Percentiles rank a stretch among this genome's conserved stretches.
These are phyloP conservation scores for Quercus agrifolia DNA, from an alignment of 306 rosid species.

Conservation along the genomic window DNA sequence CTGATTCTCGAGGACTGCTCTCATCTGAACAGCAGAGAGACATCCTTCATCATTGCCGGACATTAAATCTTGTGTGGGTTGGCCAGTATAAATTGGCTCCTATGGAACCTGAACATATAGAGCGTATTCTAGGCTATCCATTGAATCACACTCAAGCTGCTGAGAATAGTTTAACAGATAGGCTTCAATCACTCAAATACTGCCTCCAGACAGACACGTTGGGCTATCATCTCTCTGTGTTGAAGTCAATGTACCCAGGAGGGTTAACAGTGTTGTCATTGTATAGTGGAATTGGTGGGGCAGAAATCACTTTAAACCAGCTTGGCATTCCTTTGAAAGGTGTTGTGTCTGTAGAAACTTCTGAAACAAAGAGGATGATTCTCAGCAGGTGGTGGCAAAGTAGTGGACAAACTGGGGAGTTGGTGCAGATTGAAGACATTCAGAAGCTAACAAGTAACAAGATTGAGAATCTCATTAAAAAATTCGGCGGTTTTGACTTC, in stretches of 20 bases:
- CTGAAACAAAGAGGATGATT: constrained; percentile 57
- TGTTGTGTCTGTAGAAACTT: constrained; percentile 71
- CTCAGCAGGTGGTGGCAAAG: constrained; percentile 77
- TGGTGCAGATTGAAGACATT: constrained; percentile 73
- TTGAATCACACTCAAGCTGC: constrained; percentile 50
- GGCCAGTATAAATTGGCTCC: constrained; percentile 59
- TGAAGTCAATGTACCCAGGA: constrained; percentile 61
- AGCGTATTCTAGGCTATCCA: constrained; percentile 77
- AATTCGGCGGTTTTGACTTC: constrained; percentile 62
- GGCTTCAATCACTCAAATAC: constrained; percentile 58
- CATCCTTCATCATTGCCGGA: constrained; percentile 55
- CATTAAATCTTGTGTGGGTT: constrained; percentile 72
- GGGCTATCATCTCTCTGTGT: constrained; percentile 69
- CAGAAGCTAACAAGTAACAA: constrained; percentile 60
- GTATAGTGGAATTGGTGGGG: constrained; percentile 83
- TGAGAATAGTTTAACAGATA: constrained; percentile 47
- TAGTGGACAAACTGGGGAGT: constrained; percentile 60
- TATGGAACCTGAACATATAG: constrained; percentile 62
- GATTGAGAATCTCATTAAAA: constrained; percentile 45
- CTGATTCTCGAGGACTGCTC: constrained; percentile 48
- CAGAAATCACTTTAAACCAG: constrained; percentile 74
- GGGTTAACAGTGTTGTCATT: constrained; percentile 70
- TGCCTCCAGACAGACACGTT: constrained; percentile 82
- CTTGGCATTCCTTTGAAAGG: constrained; percentile 68
- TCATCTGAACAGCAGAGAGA: constrained; percentile 58